Base-by-base conservation (phyloP, 2,329 filamentous ascomycete genomes). In the Penicillium sp. region DNA sequence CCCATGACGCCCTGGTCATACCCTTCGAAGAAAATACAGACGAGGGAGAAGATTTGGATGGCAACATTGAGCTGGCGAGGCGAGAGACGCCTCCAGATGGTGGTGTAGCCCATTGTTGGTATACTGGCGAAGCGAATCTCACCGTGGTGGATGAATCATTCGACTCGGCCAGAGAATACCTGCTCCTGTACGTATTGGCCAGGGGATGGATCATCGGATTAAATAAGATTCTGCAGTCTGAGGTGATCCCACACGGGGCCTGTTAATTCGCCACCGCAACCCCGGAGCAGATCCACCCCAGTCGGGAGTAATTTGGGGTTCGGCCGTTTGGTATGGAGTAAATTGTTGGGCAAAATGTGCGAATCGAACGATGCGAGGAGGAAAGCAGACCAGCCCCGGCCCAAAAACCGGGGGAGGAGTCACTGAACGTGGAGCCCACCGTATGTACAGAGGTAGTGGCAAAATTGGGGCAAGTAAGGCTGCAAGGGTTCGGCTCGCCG, bases 1-100 rank as follows among this genome's bases (percentile, higher is more conserved):
- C 83, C 82, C 77, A 84, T 81, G n/a, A 85, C 82, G 56, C 83
- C 83, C 66, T 85, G 83, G 62, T 85, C 82, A 72, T 85, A 86
- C 21, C 83, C 83, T 54, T 76, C 74, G 64, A 76, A 76, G 66
- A 76, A 76, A 11, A 77, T 76, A 5, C 67, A 72, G 17, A 77
- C 60, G 5, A 76, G 64, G 3, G 75, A 76, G 51, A 77, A 74
- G 1, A 56, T 35, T 9, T 74, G 72, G 23, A 76, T 75, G 9
- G 76, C 74, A 6, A 78, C 21, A 64, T 81, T 82, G 57, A 83
- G 75, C 63, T 82, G 76, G 4, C 68, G 67, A 23, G 79, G 71
- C 49, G 80, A 78, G 5, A 82, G 71, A 62, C 73, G 71, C 68
- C 77, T 80, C 81, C 80, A 83, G 1, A 77, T 51, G 6, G 74